Percentiles rank a stretch among this genome's conserved stretches.
Conservation (phyloP, 768 basidiomycete species). For the Leucogyrophana mollusca region DNA sequence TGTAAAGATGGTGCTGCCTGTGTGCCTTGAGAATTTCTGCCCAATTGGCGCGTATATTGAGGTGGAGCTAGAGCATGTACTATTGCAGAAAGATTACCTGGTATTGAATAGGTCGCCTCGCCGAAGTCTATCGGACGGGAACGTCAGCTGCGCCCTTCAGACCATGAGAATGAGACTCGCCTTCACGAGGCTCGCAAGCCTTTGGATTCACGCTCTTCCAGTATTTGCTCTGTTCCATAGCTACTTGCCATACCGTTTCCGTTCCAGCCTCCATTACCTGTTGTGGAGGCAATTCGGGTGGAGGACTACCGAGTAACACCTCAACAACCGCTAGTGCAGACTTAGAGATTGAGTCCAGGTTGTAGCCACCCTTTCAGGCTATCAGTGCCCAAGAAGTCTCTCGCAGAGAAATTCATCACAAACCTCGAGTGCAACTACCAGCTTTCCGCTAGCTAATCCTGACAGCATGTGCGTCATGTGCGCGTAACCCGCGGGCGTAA, state of each 20-base stretch:
- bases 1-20: constrained; percentile 79
- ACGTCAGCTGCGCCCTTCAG: not conserved
- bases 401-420: not conserved
- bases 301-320: constrained; percentile 87
- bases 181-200: constrained; percentile 78
- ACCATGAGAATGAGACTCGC: constrained; percentile 35
- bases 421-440: constrained; percentile 96
- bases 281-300: constrained; percentile 70
- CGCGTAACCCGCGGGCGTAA: constrained; percentile 90
- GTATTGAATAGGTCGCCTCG: constrained; percentile 62
- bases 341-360: constrained; percentile 81
- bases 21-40: constrained; percentile 86
- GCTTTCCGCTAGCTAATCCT: constrained; percentile 79
- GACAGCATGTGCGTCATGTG: constrained; percentile 99
- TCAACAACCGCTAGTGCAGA: constrained; percentile 86
- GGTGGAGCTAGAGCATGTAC: not conserved
- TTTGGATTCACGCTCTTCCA: constrained; percentile 89
- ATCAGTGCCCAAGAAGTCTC: constrained; percentile 1
- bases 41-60: constrained; percentile 4
- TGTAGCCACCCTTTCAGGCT: constrained; percentile 85
- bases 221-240: constrained; percentile 82
- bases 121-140: constrained; percentile 48
- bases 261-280: constrained; percentile 79
- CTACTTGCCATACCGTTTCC: constrained; percentile 88
- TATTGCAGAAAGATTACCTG: constrained; percentile 52